These are phyloP conservation scores for Phytophthora pistaciae DNA, from an alignment of 352 stramenopile genomes.

Conservation along the genomic window DNA sequence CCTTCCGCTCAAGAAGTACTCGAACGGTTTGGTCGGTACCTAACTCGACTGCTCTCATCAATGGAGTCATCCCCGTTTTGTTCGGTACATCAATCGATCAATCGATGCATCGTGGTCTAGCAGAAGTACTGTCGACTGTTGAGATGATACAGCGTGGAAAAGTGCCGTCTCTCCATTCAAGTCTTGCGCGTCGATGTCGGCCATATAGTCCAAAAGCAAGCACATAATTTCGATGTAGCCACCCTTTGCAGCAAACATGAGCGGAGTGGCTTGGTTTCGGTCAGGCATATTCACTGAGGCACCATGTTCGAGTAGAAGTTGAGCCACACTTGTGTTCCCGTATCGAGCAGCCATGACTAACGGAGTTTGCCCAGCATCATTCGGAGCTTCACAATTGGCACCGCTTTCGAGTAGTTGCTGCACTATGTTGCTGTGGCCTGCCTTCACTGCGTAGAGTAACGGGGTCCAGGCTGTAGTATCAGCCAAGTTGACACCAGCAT, in stretches of 20 bases:
- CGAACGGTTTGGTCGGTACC: neutral
- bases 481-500: neutral
- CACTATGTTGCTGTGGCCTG: neutral
- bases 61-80: neutral
- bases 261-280: neutral
- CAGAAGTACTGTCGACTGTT: neutral
- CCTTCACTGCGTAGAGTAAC: constrained; percentile 3
- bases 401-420: neutral
- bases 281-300: neutral
- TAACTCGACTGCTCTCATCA: constrained; percentile 3
- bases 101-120: constrained; percentile 1
- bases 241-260: constrained; percentile 3
- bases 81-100: neutral
- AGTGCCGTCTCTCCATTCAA: neutral
- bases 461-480: neutral
- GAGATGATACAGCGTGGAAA: neutral
- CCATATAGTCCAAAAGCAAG: neutral
- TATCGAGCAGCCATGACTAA: constrained; percentile 1
- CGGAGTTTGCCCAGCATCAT: neutral
- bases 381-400: neutral
- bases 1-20: neutral
- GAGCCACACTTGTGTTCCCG: neutral
- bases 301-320: neutral
- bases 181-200: neutral
- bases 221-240: neutral